Conservation (phyloP, 2,329 filamentous ascomycete species). For the Neonectria faginata region DNA sequence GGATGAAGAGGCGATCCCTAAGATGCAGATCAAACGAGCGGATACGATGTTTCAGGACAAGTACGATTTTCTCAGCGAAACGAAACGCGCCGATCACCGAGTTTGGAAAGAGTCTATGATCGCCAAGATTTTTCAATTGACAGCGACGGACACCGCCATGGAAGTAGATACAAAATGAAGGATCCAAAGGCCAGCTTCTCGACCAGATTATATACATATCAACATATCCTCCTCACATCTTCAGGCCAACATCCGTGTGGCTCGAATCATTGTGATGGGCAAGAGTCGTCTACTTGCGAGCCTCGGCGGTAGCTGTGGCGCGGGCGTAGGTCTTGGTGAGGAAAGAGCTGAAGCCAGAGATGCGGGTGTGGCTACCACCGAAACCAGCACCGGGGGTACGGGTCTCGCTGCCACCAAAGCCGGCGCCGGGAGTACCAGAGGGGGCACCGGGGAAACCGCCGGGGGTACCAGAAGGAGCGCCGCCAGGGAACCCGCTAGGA, state of each 20-base stretch:
- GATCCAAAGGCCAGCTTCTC: conserved; percentile 42
- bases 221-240: conserved; percentile 35
- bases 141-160: conserved; percentile 47
- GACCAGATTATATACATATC: conserved; percentile 40
- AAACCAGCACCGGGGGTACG: not conserved
- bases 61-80: conserved; percentile 77
- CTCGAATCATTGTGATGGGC: conserved; percentile 9
- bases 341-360: conserved; percentile 20
- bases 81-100: conserved; percentile 69
- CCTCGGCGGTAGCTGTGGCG: conserved; percentile 6
- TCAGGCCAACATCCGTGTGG: conserved; percentile 18
- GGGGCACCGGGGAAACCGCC: conserved; percentile 19
- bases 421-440: conserved; percentile 5
- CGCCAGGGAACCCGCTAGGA: too few species aligned
- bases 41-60: conserved; percentile 82
- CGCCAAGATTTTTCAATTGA: conserved; percentile 63
- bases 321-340: conserved; percentile 24
- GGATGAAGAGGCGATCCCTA: conserved; percentile 50
- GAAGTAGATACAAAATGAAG: conserved; percentile 50
- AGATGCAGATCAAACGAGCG: conserved; percentile 59
- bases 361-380: not conserved
- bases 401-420: not conserved
- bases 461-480: not conserved
- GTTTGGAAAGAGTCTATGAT: conserved; percentile 74
- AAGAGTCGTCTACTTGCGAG: conserved; percentile 13